A percentile compares a stretch with the other conserved stretches of the same genome.
These are phyloP conservation scores for Lentinula sp. DNA, from an alignment of 768 basidiomycete genomes.

Conservation along the genomic window DNA sequence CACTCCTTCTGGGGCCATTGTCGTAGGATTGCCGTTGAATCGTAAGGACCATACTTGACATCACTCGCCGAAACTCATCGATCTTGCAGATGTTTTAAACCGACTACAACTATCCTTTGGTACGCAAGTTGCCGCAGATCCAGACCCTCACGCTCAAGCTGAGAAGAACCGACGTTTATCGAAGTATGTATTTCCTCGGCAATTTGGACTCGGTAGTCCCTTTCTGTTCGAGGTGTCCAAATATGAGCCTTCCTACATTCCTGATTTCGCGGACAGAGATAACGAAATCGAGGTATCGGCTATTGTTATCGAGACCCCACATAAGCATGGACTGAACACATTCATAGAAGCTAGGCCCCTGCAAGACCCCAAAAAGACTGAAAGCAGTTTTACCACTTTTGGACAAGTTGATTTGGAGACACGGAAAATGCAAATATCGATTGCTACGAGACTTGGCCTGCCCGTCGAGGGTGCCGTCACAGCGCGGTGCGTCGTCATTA, in stretches of 20 bases:
- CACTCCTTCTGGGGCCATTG: slow-evolving; percentile 39
- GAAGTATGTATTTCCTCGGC: slow-evolving; percentile 83
- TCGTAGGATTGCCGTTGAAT: slow-evolving; percentile 60
- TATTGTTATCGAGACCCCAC: slow-evolving; percentile 12
- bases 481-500: neutral
- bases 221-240: slow-evolving; percentile 32
- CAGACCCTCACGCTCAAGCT: slow-evolving; percentile 24
- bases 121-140: slow-evolving; percentile 11
- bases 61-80: neutral
- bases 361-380: slow-evolving; percentile 73
- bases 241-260: slow-evolving; percentile 27
- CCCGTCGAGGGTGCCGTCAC: slow-evolving; percentile 60
- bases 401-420: slow-evolving; percentile 60
- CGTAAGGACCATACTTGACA: slow-evolving; percentile 37
- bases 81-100: slow-evolving; percentile 57
- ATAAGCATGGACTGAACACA: slow-evolving; percentile 44
- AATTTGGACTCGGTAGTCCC: slow-evolving; percentile 60
- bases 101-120: slow-evolving; percentile 33
- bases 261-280: slow-evolving; percentile 58
- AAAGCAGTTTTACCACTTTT: slow-evolving; percentile 46
- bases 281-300: slow-evolving; percentile 57
- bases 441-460: slow-evolving; percentile 61
- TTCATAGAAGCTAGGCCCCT: slow-evolving; percentile 30
- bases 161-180: slow-evolving; percentile 56
- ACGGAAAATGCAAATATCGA: slow-evolving; percentile 65